A percentile compares a stretch with the other conserved stretches of the same genome.
Conservation (phyloP, 2,329 filamentous ascomycete species). For the Apiospora hydei region DNA sequence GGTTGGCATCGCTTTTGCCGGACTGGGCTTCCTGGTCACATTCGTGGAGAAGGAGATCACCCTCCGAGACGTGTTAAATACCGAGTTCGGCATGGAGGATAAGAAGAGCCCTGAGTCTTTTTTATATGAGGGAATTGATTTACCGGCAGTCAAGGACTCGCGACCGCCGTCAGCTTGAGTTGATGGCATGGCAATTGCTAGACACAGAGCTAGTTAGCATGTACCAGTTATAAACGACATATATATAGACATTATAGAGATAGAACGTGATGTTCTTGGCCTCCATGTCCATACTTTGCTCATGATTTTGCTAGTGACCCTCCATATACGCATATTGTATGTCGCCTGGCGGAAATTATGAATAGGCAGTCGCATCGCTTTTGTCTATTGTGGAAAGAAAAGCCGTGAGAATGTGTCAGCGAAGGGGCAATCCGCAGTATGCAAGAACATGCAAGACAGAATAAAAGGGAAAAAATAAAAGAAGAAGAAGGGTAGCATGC, state of each 20-base stretch:
- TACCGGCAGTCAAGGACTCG: background rate
- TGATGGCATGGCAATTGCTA: background rate
- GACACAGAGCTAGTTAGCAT: background rate
- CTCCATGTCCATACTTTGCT: background rate
- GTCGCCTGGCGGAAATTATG: background rate
- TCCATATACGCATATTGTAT: background rate
- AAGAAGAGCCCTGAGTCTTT: background rate
- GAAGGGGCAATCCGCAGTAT: no score
- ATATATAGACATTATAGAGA: background rate
- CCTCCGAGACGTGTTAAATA: conserved; percentile 31
- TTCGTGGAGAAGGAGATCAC: conserved; percentile 27
- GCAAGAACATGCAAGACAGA: background rate
- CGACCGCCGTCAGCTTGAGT: background rate
- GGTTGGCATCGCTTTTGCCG: conserved; percentile 29
- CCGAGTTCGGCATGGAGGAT: conserved; percentile 29
- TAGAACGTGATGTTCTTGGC: background rate
- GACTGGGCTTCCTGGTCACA: conserved; percentile 28
- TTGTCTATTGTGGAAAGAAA: background rate
- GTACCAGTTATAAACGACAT: background rate
- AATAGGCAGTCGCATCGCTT: background rate
- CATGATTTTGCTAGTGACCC: background rate
- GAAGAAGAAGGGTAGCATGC: no score
- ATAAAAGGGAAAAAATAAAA: background rate
- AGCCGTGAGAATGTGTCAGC: background rate
- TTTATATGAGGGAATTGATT: background rate